These are phyloP conservation scores for Adansonia gregorii DNA, from an alignment of 441 rosid species.

Conservation along the genomic window DNA sequence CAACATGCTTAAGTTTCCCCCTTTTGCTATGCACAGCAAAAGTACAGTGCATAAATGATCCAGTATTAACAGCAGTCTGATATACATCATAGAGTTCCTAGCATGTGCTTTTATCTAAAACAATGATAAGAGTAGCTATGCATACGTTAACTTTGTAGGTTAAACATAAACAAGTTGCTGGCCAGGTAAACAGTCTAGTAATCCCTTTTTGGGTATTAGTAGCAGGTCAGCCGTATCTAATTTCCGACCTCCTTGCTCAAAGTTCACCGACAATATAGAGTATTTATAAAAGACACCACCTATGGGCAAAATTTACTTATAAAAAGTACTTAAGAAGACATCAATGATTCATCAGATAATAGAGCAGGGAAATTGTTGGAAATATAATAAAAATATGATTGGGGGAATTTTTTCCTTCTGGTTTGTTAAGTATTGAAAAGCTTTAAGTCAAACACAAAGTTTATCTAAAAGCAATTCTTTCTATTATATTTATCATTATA, in stretches of 20 bases:
- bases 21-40: slow-evolving; percentile 4
- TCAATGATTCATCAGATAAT: neutral
- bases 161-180: neutral
- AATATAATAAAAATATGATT: neutral
- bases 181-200: neutral
- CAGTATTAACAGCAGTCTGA: neutral
- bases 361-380: neutral
- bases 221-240: slow-evolving; percentile 2
- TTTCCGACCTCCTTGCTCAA: neutral
- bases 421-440: neutral
- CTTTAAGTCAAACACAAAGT: neutral
- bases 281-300: neutral
- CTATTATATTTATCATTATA: neutral
- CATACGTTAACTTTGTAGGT: neutral
- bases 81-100: neutral
- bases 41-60: neutral
- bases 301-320: neutral
- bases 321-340: neutral
- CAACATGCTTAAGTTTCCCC: neutral
- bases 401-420: neutral
- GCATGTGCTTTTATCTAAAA: neutral
- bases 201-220: neutral
- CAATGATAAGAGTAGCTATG: neutral
- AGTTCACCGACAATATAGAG: neutral
- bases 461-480: neutral